A percentile compares a stretch with the other conserved stretches of the same genome.
Conservation (phyloP, 148 eudicot species). For the Persicaria maculosa region DNA sequence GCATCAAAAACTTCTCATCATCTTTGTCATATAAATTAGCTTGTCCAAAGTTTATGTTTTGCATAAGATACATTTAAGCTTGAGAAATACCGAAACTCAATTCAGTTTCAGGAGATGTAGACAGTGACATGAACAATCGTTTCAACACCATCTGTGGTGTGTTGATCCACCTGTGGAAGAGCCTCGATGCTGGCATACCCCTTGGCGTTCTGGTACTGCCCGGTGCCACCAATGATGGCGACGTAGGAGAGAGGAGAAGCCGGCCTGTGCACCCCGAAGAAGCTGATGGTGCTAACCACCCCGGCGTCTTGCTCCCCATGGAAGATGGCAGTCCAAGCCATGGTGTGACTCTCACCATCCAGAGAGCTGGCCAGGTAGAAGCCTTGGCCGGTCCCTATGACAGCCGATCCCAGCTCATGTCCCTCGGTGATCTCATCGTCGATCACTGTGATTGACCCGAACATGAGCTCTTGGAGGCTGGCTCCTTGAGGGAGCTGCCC, state of each 20-base stretch:
- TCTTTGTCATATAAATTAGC: neutral
- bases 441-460: slow-evolving; percentile 78
- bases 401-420: slow-evolving; percentile 68
- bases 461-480: slow-evolving; percentile 82
- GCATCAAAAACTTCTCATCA: neutral
- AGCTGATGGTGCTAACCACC: slow-evolving; percentile 56
- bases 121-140: slow-evolving; percentile 71
- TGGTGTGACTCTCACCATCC: slow-evolving; percentile 82
- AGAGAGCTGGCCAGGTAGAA: slow-evolving; percentile 81
- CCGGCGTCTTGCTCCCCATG: slow-evolving; percentile 38
- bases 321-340: slow-evolving; percentile 60
- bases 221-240: slow-evolving; percentile 81
- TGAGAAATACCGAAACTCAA: neutral
- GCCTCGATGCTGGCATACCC: slow-evolving; percentile 86
- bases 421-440: slow-evolving; percentile 88
- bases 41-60: neutral
- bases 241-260: slow-evolving; percentile 67
- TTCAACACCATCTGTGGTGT: slow-evolving; percentile 89
- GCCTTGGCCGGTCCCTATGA: slow-evolving; percentile 68
- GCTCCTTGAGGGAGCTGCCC: slow-evolving; percentile 76
- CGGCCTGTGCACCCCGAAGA: slow-evolving; percentile 86
- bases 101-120: slow-evolving; percentile 25
- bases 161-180: slow-evolving; percentile 69
- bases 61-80: too few species aligned
- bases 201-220: slow-evolving; percentile 72